Conservation (phyloP, 805 yeast genomes). For the Suhomyces vadensis region DNA sequence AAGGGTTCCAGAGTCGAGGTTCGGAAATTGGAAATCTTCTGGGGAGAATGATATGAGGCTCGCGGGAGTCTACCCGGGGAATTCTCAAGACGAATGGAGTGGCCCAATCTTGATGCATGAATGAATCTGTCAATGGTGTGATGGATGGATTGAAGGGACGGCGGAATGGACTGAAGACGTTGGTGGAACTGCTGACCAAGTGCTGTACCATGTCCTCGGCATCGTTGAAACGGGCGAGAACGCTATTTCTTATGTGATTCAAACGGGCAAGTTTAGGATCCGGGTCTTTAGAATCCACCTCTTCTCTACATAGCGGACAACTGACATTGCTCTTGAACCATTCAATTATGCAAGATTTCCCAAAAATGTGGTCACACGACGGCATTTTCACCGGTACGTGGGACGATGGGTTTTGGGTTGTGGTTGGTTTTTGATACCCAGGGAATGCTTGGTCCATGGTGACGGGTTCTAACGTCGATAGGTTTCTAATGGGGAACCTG, state of each 20-base stretch:
- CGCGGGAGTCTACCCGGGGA: slow-evolving; percentile 13
- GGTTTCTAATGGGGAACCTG: slow-evolving; percentile 29
- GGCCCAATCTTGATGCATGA: slow-evolving; percentile 37
- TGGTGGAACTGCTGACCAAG: slow-evolving; percentile 31
- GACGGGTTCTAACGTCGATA: slow-evolving; percentile 20
- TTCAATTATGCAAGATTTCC: slow-evolving; percentile 41
- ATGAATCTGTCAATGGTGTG: slow-evolving; percentile 42
- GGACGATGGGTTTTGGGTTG: slow-evolving; percentile 10
- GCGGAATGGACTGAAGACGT: slow-evolving; percentile 38
- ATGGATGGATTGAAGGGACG: slow-evolving; percentile 36
- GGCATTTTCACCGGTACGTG: slow-evolving; percentile 45
- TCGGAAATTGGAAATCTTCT: slow-evolving; percentile 28
- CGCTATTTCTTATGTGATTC: slow-evolving; percentile 15
- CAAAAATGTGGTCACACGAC: slow-evolving; percentile 43
- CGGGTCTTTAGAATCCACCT: slow-evolving; percentile 29
- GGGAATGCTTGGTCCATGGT: slow-evolving; percentile 29
- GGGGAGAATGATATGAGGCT: slow-evolving; percentile 33
- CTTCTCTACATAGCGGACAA: slow-evolving; percentile 45
- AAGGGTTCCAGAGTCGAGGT: background rate
- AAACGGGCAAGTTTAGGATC: slow-evolving; percentile 18
- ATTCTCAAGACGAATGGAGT: slow-evolving; percentile 19
- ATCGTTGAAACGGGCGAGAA: slow-evolving; percentile 18
- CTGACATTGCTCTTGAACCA: slow-evolving; percentile 42
- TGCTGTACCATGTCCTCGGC: slow-evolving; percentile 23
- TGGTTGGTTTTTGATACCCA: slow-evolving; percentile 21